These are phyloP conservation scores for Pezicula neosporulosa DNA, from an alignment of 2,329 filamentous ascomycete species.

Conservation along the genomic window DNA sequence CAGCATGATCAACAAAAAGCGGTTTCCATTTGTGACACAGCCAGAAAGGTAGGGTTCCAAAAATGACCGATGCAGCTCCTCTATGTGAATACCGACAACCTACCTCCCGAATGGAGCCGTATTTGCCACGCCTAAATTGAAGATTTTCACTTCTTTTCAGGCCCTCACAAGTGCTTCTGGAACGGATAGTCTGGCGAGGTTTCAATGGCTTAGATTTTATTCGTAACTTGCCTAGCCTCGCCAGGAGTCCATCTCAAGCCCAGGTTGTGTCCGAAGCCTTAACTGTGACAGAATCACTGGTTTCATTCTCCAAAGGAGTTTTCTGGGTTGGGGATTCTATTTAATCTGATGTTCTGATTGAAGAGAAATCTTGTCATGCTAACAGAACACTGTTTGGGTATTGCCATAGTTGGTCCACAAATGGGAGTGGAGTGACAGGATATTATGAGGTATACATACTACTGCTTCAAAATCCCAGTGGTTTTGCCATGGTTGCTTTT, in stretches of 20 bases:
- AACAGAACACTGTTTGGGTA: too few species aligned
- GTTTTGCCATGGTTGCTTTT: too few species aligned
- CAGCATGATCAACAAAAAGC: slow-evolving; percentile 18
- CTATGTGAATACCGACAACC: neutral
- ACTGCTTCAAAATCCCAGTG: too few species aligned
- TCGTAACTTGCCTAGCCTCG: neutral
- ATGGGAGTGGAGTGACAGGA: too few species aligned
- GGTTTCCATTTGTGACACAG: slow-evolving; percentile 2
- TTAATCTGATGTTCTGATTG: too few species aligned
- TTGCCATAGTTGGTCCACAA: too few species aligned
- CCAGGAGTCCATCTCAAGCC: neutral
- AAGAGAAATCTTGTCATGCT: too few species aligned
- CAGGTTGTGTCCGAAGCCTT: too few species aligned
- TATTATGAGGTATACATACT: too few species aligned
- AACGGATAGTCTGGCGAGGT: slow-evolving; percentile 6
- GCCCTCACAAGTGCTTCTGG: slow-evolving; percentile 25
- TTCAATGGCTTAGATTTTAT: neutral
- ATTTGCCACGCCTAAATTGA: slow-evolving; percentile 25
- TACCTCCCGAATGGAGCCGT: slow-evolving; percentile 14
- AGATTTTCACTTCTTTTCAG: slow-evolving; percentile 20
- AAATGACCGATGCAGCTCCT: neutral
- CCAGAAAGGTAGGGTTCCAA: neutral
- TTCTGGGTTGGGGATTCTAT: too few species aligned
- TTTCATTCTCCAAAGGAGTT: too few species aligned
- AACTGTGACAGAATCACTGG: too few species aligned